Evolutionary conservation across 106 monocot species (phyloP).

Genomic region (Xerophyta viscosa): DNA sequence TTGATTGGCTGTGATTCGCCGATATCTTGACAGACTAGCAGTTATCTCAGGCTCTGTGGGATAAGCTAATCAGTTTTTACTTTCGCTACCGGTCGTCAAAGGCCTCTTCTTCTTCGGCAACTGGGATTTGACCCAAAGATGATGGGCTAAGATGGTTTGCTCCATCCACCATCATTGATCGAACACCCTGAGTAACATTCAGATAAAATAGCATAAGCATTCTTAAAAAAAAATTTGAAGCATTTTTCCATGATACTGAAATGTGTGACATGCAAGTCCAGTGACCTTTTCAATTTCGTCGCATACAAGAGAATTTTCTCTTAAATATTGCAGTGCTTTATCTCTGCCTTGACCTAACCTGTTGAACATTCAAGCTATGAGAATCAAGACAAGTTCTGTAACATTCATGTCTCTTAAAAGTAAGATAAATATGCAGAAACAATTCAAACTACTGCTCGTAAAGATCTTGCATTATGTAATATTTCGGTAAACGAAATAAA

Average conservation of each 20-base stretch:
- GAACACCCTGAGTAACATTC: conserved; percentile 38
- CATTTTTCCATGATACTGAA: no score
- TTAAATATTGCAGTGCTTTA: conserved; percentile 83
- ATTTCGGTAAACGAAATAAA: no score
- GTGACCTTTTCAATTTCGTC: conserved; percentile 80
- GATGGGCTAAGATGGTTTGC: conserved; percentile 36
- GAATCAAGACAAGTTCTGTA: no score
- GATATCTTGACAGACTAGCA: no score
- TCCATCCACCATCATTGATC: conserved; percentile 50
- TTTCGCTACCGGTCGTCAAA: conserved; percentile 22
- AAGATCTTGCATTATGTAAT: no score
- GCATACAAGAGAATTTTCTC: conserved; percentile 64
- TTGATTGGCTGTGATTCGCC: no score
- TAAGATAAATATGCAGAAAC: no score
- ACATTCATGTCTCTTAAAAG: no score
- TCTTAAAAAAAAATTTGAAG: neutral
- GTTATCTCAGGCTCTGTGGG: no score
- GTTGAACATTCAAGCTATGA: conserved; percentile 19
- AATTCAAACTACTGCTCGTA: no score
- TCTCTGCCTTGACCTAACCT: conserved; percentile 96
- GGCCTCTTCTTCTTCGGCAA: conserved; percentile 35
- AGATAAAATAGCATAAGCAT: neutral
- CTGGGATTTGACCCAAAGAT: conserved; percentile 49
- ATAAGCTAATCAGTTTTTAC: no score
- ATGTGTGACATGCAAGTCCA: no score